A percentile compares a stretch with the other conserved stretches of the same genome.
These are phyloP conservation scores for Arthromyces matolae DNA, from an alignment of 768 basidiomycete genomes.

Conservation along the genomic window DNA sequence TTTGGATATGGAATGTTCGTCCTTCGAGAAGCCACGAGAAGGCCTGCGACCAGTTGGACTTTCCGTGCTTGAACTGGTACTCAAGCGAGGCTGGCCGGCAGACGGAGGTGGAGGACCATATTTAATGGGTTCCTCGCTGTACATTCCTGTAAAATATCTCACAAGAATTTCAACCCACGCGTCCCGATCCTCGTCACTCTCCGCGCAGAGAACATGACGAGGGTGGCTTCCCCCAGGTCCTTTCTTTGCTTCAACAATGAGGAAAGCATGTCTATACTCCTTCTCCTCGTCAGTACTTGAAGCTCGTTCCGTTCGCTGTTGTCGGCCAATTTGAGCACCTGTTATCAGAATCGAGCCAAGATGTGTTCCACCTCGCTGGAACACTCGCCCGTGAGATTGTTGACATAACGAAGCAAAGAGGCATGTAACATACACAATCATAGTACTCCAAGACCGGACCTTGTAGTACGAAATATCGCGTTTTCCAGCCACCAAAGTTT, in stretches of 20 bases:
- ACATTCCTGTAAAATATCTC: constrained; percentile 77
- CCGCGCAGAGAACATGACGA: constrained; percentile 93
- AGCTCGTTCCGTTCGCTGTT: constrained; percentile 62
- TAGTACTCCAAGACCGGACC: constrained; percentile 92
- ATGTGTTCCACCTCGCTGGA: constrained; percentile 82
- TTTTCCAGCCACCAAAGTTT: constrained; percentile 98
- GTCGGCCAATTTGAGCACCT: constrained; percentile 95
- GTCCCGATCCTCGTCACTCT: constrained; percentile 91
- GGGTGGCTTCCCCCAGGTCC: constrained; percentile 65
- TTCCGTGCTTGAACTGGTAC: constrained; percentile 43
- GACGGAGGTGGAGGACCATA: constrained; percentile 30
- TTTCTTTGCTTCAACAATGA: constrained; percentile 88
- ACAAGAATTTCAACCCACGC: constrained; percentile 94
- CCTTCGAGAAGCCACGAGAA: constrained; percentile 48
- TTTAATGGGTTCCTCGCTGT: constrained; percentile 63
- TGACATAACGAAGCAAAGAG: constrained; percentile 9
- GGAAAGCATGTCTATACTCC: constrained; percentile 94
- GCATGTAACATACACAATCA: constrained; percentile 70
- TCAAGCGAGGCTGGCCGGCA: constrained; percentile 50
- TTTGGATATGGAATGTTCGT: constrained; percentile 52
- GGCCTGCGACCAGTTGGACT: constrained; percentile 31
- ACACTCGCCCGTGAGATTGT: constrained; percentile 10
- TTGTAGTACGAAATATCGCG: constrained; percentile 90
- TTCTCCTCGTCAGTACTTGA: constrained; percentile 75
- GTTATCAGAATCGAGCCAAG: constrained; percentile 87